Base-by-base conservation (phyloP, 2,329 filamentous ascomycete species). In the Dendrostoma leiphaemia region DNA sequence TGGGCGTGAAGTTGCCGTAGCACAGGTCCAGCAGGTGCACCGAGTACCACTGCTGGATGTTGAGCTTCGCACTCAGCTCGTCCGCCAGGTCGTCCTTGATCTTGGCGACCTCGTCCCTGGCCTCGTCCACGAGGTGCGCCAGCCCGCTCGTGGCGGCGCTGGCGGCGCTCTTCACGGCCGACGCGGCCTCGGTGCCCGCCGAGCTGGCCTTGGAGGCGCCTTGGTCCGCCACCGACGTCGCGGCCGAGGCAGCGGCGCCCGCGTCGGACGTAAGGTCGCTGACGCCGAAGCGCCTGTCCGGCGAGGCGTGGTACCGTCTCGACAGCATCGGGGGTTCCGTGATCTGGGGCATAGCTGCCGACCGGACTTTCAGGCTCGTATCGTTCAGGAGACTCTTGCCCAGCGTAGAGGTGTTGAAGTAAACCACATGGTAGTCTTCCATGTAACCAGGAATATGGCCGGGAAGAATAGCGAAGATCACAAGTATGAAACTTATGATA, bases 401-500 rank as follows among this genome's bases (percentile, higher is more conserved):
- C 31, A 76, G 68, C 13, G 63, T 61, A 17, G 73, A 73, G 54
- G 71, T 71, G 64, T 76, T 74, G 56, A 75, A 66, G 43, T 69
- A 66, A 28, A 74, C 64, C 34, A 74, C 64, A 31, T 73, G 69
- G 54, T 69, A 72, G 10, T 70, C 66, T 32, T 74, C 70, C 58
- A 74, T 60, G 29, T 67, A 67, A 21, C 66, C 63, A 6, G 67
- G 64, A 7, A 68, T 69, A 17, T 69, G 69, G 40, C 71, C 72
- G 31, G 72, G 70, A 52, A 74, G 67, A 15, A 74, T 65, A 12
- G 65, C 63, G 21, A 74, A 54, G 52, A 73, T 66, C 23, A 65
- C 60, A 29, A 74, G 62, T 35, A 71, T 63, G 57, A 73, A 71
- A 50, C 64, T 67, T 21, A 63, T 63, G 6, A 70, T 58, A 4